A percentile compares a stretch with the other conserved stretches of the same genome.
These are phyloP conservation scores for Globisporangium nodosum DNA, from an alignment of 352 stramenopile genomes.

Conservation along the genomic window DNA sequence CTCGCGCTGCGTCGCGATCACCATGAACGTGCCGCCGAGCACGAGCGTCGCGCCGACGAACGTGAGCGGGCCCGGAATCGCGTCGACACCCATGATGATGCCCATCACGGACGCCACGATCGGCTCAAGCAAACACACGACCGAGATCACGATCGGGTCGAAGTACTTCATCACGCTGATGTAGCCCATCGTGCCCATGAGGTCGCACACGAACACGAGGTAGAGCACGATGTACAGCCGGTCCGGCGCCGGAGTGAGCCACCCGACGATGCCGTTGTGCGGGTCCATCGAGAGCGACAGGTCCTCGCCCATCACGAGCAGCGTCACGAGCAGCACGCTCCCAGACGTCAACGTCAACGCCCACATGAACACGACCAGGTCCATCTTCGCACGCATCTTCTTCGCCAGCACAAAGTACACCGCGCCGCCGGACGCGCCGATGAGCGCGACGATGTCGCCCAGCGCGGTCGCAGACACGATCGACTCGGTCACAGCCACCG, in stretches of 20 bases:
- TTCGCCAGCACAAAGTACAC: constrained; percentile 76
- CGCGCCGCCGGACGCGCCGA: constrained; percentile 65
- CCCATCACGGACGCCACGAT: constrained; percentile 74
- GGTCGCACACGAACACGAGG: constrained; percentile 83
- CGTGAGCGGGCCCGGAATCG: constrained; percentile 69
- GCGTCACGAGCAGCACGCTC: constrained; percentile 53
- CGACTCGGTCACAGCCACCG: constrained; percentile 31
- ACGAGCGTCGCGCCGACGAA: constrained; percentile 59
- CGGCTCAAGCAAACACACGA: constrained; percentile 88
- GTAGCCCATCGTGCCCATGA: constrained; percentile 83
- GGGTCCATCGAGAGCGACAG: constrained; percentile 69
- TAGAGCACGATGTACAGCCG: constrained; percentile 74
- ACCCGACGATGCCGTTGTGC: constrained; percentile 78
- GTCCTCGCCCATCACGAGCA: constrained; percentile 59
- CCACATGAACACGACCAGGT: constrained; percentile 68
- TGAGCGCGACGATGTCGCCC: constrained; percentile 69
- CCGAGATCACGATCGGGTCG: constrained; percentile 83
- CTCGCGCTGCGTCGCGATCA: constrained; percentile 64
- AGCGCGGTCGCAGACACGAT: constrained; percentile 16
- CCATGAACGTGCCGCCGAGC: constrained; percentile 58
- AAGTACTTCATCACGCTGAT: constrained; percentile 91
- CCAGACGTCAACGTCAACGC: constrained; percentile 12
- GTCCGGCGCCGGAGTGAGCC: constrained; percentile 43
- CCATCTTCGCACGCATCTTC: constrained; percentile 57
- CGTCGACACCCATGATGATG: constrained; percentile 60